Evolutionary conservation across 192 early-diverging fungal genomes (phyloP), one percentile per base, ranked within the genome.

Genomic region (Coemansia sp.): DNA sequence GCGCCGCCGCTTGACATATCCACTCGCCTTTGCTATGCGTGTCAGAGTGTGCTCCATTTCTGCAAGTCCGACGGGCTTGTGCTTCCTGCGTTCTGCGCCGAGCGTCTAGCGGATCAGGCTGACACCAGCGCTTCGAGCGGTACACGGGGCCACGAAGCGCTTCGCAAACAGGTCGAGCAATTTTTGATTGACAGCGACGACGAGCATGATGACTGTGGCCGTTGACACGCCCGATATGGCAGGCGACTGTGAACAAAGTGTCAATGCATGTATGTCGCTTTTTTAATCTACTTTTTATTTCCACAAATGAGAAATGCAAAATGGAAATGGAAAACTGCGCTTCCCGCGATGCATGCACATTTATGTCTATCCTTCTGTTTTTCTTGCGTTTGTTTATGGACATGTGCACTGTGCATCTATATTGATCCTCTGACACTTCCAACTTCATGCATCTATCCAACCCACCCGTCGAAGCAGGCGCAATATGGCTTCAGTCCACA

Each of bases 141-240:
- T 25, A 60, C 33, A 11, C 45, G 7, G 34, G 20, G 32, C 30
- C 73, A 74, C 12, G 80, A 87, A 38, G 71, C 70, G 28, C 65
- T 91, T 16, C 84, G 82, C 54, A 77, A 72, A 28, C 87, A 87
- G 54, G 87, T 91, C 38, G 76, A 89, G 66, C 83, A 86, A 31
- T 91, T 87, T 68, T 68, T 91, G 51, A 76, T 91, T 49, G 66
- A 56, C n/a, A 84, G 86, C 64, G 70, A 85, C 18, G 83, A 86
- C 28, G 70, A 81, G 28, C 49, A 76, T 18, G 51, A 54, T 22
- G 22, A 54, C 51, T 54, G 22, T 54, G 36, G 36, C 36, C 36
- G 11, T 0, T 25, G 22, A 25, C 22, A 25, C 22, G 22, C 22
- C 22, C 22, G 36, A 38, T 8, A 38, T 11, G 36, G 36, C 36